Conservation (phyloP, 352 stramenopile genomes). For the Globisporangium heterothallicum region DNA sequence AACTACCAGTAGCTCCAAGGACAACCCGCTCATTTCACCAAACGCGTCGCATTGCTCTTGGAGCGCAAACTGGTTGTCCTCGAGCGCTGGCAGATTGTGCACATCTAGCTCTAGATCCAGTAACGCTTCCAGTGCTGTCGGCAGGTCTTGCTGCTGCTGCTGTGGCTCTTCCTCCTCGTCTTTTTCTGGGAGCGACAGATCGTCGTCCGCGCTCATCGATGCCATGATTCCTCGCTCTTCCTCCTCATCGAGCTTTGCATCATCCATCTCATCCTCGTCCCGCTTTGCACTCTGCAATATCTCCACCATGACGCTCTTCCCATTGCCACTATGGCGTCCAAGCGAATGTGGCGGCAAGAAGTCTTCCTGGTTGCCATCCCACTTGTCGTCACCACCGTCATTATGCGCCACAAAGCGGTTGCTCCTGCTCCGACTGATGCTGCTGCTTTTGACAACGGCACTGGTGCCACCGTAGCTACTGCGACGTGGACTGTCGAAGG, state of each 20-base stretch:
- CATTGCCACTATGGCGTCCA: background rate
- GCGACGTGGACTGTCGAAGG: background rate
- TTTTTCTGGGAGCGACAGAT: background rate
- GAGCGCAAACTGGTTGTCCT: constrained; percentile 23
- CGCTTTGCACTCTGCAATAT: constrained; percentile 3
- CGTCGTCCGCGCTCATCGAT: background rate
- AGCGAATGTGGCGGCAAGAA: background rate
- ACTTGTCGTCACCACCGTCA: background rate
- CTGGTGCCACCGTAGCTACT: constrained; percentile 6
- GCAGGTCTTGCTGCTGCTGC: background rate
- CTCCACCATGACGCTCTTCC: constrained; percentile 15
- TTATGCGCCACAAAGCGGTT: background rate
- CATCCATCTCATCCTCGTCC: constrained; percentile 9
- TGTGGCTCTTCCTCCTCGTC: background rate
- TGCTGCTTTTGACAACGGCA: background rate
- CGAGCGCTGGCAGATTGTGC: constrained; percentile 10
- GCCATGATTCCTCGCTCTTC: background rate
- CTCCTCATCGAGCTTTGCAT: background rate
- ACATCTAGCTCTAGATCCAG: constrained; percentile 52
- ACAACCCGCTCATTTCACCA: constrained; percentile 20
- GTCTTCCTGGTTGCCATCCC: constrained; percentile 30
- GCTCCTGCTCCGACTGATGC: background rate
- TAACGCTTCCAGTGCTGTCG: constrained; percentile 33
- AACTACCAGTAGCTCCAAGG: constrained; percentile 62
- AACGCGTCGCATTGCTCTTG: constrained; percentile 12